A percentile compares a stretch with the other conserved stretches of the same genome.
These are phyloP conservation scores for Cutaneotrichosporon dermatis DNA, from an alignment of 1,284 basidiomycete genomes.

Conservation along the genomic window DNA sequence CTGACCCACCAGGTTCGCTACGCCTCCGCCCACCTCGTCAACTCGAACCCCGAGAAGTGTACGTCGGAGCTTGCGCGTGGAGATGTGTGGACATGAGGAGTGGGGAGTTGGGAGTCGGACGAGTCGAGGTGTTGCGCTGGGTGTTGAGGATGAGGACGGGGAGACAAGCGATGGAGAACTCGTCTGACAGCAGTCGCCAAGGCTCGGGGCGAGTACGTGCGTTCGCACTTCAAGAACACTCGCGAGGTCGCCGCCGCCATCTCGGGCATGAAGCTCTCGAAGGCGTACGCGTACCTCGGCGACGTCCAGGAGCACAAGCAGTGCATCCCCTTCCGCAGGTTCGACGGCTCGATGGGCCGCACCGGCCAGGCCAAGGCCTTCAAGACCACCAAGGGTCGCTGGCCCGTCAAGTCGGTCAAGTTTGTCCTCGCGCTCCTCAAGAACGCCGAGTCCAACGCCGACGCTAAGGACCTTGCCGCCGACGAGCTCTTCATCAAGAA, in stretches of 20 bases:
- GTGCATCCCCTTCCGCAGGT: slow-evolving; percentile 94
- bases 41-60: slow-evolving; percentile 92
- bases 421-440: slow-evolving; percentile 93
- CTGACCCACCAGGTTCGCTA: slow-evolving; percentile 67
- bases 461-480: slow-evolving; percentile 90
- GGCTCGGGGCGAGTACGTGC: slow-evolving; percentile 93
- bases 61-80: slow-evolving; percentile 41
- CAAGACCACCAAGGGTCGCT: slow-evolving; percentile 97
- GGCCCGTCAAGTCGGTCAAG: slow-evolving; percentile 98
- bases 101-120: not conserved
- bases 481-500: slow-evolving; percentile 93
- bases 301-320: slow-evolving; percentile 97
- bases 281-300: slow-evolving; percentile 91
- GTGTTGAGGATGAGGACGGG: slow-evolving; percentile 1
- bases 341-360: slow-evolving; percentile 94
- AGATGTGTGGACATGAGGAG: not conserved
- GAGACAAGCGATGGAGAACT: not conserved
- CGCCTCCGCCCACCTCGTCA: slow-evolving; percentile 70
- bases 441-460: slow-evolving; percentile 99
- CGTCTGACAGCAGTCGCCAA: slow-evolving; percentile 62
- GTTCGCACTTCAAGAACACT: slow-evolving; percentile 99
- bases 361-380: slow-evolving; percentile 97
- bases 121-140: too few species aligned
- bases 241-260: slow-evolving; percentile 87
- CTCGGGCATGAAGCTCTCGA: slow-evolving; percentile 86